Percentiles rank a stretch among this genome's conserved stretches.
Conservation (phyloP, 768 basidiomycete species). For the Agrocybe pediades region DNA sequence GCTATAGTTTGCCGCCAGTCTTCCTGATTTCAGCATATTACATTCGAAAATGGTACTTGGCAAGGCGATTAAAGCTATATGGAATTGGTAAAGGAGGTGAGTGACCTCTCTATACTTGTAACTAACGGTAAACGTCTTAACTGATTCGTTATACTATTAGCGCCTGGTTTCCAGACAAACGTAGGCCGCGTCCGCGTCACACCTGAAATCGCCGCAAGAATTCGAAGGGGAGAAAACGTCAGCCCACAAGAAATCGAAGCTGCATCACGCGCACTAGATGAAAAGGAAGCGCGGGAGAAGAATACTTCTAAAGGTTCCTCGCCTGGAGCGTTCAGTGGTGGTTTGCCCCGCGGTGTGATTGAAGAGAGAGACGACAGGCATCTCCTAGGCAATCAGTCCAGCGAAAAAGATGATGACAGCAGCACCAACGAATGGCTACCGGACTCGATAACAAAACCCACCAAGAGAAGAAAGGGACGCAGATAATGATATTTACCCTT, state of each 20-base stretch:
- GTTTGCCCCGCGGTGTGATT: conserved; percentile 20
- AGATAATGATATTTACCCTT: not conserved
- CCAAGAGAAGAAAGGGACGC: conserved; percentile 40
- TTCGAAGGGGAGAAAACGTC: conserved; percentile 53
- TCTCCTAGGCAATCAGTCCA: conserved; percentile 7
- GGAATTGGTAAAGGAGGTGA: conserved; percentile 61
- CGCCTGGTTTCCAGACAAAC: conserved; percentile 57
- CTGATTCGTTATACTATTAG: conserved; percentile 23
- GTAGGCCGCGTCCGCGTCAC: conserved; percentile 52
- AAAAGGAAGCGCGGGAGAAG: conserved; percentile 24
- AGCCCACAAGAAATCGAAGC: conserved; percentile 53
- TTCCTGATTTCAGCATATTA: conserved; percentile 48
- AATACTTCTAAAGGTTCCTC: conserved; percentile 6
- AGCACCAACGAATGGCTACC: conserved; percentile 54
- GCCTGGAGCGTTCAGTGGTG: conserved; percentile 8
- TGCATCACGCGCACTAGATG: conserved; percentile 44
- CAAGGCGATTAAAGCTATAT: conserved; percentile 42
- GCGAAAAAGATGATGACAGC: conserved; percentile 22
- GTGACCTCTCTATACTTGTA: conserved; percentile 9
- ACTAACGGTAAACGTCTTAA: not conserved
- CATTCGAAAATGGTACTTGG: conserved; percentile 51
- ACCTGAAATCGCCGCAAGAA: conserved; percentile 55
- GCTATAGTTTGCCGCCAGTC: conserved; percentile 42
- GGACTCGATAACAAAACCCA: conserved; percentile 44
- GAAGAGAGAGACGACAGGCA: conserved; percentile 26